Evolutionary conservation across 345 rosid species (phyloP).

Genomic region (Orychophragmus violaceus): DNA sequence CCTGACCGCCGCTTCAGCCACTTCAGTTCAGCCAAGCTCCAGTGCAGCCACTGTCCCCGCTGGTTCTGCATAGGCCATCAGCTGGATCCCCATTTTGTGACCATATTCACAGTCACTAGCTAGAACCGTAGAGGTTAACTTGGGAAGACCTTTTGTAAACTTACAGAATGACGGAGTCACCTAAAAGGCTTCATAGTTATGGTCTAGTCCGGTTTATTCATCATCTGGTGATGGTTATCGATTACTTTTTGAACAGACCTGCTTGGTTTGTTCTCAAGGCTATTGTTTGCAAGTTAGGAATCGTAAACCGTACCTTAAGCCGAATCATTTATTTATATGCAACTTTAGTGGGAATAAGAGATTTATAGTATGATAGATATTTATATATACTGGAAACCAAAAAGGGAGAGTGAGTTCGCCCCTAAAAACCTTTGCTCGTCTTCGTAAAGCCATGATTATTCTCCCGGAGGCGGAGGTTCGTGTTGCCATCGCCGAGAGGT

Average conservation of each 20-base stretch:
- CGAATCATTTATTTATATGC: background rate
- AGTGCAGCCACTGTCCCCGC: conserved; percentile 19
- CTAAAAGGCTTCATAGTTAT: background rate
- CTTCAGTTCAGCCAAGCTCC: conserved; percentile 24
- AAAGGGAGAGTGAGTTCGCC: too few relatives aligned
- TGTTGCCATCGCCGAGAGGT: too few relatives aligned
- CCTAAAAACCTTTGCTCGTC: too few relatives aligned
- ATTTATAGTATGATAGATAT: too few relatives aligned
- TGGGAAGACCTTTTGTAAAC: conserved; percentile 3
- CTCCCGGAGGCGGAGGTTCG: too few relatives aligned
- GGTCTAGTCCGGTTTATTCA: conserved; percentile 1
- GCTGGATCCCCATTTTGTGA: conserved; percentile 9
- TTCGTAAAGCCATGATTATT: too few relatives aligned
- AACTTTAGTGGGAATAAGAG: background rate
- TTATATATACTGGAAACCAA: too few relatives aligned
- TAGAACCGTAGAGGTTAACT: conserved; percentile 24
- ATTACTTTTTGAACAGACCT: background rate
- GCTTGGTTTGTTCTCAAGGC: background rate
- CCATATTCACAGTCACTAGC: conserved; percentile 21
- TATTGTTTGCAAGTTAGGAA: background rate
- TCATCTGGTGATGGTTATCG: conserved; percentile 4
- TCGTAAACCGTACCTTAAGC: background rate
- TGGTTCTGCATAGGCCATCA: conserved; percentile 17
- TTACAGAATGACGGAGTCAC: conserved; percentile 23
- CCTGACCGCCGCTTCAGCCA: conserved; percentile 10